Conservation (phyloP, 2,329 filamentous ascomycete genomes). For the Pseudocercospora eumusae region DNA sequence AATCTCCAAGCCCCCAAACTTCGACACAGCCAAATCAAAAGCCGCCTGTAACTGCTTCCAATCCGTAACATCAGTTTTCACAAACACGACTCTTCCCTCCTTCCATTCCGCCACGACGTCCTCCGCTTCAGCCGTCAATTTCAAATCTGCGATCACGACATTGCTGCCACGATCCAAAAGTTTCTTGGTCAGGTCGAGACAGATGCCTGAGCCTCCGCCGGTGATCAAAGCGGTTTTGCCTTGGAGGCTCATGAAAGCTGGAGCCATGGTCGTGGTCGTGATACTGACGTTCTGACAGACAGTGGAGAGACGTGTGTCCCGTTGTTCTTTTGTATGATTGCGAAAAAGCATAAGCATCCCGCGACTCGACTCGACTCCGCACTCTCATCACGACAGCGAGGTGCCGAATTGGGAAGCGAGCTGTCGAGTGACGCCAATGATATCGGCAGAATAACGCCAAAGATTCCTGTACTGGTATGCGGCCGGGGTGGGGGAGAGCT, state of each 20-base stretch:
- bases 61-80: conserved; percentile 49
- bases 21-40: conserved; percentile 48
- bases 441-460: neutral
- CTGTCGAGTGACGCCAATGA: neutral
- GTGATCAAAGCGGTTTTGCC: conserved; percentile 30
- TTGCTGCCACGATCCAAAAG: conserved; percentile 28
- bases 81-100: conserved; percentile 41
- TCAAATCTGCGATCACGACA: conserved; percentile 52
- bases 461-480: neutral
- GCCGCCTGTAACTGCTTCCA: conserved; percentile 51
- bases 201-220: conserved; percentile 33
- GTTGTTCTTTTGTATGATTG: too few species aligned
- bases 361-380: neutral
- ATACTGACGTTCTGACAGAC: too few species aligned
- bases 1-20: conserved; percentile 48
- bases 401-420: neutral
- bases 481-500: neutral
- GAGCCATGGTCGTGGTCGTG: neutral
- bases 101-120: conserved; percentile 29
- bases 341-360: too few species aligned
- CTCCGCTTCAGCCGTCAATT: conserved; percentile 51
- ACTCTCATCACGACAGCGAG: neutral
- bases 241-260: conserved; percentile 9
- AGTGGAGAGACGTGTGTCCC: too few species aligned
- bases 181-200: conserved; percentile 13